phyloP scores from a whole-genome alignment of 306 rosid genomes.

The Begonia fuchsioides region DNA sequence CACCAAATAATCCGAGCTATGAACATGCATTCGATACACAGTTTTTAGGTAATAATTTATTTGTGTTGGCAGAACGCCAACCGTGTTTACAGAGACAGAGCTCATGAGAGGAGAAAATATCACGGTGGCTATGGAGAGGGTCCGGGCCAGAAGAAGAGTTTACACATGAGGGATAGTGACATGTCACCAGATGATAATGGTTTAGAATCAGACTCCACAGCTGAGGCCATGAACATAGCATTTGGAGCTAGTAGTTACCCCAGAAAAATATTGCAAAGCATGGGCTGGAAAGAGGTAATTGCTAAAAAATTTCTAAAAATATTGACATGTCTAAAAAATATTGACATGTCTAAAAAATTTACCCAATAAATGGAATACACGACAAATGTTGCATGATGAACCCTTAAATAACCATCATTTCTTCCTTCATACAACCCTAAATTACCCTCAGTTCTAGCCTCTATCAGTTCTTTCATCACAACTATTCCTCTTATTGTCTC shows the following conservation, averaged over 20 bases:
- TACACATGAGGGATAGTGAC: slow-evolving; percentile 11
- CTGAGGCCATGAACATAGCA: slow-evolving; percentile 62
- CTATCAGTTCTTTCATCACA: no score
- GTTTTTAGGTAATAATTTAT: not conserved
- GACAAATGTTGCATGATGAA: no score
- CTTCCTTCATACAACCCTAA: no score
- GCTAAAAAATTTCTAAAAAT: no score
- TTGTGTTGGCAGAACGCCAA: slow-evolving; percentile 24
- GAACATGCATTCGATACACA: no score
- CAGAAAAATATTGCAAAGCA: slow-evolving; percentile 42
- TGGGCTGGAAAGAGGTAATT: slow-evolving; percentile 90
- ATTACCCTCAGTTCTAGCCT: no score
- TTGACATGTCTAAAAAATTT: no score
- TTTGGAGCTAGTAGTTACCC: slow-evolving; percentile 81
- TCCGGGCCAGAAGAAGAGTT: slow-evolving; percentile 79
- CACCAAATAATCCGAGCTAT: no score
- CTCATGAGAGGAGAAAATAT: slow-evolving; percentile 77
- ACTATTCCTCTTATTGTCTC: no score
- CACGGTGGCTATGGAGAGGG: slow-evolving; percentile 71
- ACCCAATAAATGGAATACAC: no score
- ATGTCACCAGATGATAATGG: slow-evolving; percentile 16
- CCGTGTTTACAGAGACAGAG: slow-evolving; percentile 57
- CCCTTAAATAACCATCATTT: no score
- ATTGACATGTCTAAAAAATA: no score
- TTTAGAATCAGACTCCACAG: slow-evolving; percentile 35